Evolutionary conservation across 225 moss, liverwort and hornwort species (phyloP).

Genomic region (Pleurozium schreberi): DNA sequence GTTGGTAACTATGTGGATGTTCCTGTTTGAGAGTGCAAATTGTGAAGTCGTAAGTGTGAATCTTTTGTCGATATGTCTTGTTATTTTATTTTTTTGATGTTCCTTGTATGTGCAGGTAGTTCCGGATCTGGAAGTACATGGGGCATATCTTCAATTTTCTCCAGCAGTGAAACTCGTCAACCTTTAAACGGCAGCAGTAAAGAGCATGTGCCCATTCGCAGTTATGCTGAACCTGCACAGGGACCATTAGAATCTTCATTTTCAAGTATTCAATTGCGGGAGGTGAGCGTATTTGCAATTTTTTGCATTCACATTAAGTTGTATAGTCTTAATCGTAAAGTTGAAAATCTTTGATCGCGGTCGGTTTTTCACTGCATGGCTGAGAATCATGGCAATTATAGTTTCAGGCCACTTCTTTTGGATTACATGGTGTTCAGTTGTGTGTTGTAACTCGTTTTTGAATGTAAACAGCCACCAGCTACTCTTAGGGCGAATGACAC

Average conservation of each 20-base stretch:
- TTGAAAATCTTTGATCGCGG: neutral
- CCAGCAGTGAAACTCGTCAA: constrained; percentile 60
- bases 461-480: constrained; percentile 65
- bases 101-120: constrained; percentile 36
- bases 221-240: constrained; percentile 79
- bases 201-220: constrained; percentile 71
- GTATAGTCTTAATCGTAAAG: neutral
- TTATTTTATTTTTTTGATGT: neutral
- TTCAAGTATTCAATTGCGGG: constrained; percentile 84
- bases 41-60: neutral
- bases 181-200: constrained; percentile 59
- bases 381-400: neutral
- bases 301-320: neutral
- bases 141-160: constrained; percentile 99
- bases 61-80: neutral
- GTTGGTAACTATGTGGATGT: neutral
- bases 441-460: neutral
- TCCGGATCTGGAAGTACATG: constrained; percentile 63
- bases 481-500: constrained; percentile 83
- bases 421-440: neutral
- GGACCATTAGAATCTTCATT: constrained; percentile 71
- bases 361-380: neutral
- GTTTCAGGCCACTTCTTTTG: neutral
- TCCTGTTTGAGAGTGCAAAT: neutral
- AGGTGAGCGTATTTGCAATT: constrained; percentile 34